Percentiles rank a stretch among this genome's conserved stretches.
phyloP scores from a whole-genome alignment of 129 eudicot genomes.

The Oenanthe sinensis region DNA sequence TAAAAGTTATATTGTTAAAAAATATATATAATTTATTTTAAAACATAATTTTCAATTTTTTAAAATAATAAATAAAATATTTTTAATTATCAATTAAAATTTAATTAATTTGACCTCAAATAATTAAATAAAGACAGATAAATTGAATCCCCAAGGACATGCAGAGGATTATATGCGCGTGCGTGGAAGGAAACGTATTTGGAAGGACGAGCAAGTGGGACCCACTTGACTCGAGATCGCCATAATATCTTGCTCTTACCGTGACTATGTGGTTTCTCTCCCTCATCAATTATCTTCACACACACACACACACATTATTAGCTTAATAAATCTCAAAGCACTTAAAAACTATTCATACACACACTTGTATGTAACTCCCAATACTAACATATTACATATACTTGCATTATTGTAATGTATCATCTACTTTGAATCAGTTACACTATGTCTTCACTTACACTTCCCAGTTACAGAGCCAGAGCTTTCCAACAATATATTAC shows the following conservation, averaged over 20 bases:
- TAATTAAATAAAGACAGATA: too few relatives aligned
- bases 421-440: not conserved
- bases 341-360: not conserved
- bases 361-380: not conserved
- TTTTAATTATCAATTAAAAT: too few relatives aligned
- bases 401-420: not conserved
- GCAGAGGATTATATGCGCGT: not conserved
- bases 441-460: constrained; percentile 27
- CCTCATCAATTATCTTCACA: constrained; percentile 1
- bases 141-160: too few relatives aligned
- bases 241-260: not conserved
- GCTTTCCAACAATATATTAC: constrained; percentile 1
- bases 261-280: constrained; percentile 15
- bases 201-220: constrained; percentile 10
- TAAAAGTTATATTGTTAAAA: too few relatives aligned
- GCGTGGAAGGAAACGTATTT: not conserved
- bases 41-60: too few relatives aligned
- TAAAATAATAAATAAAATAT: too few relatives aligned
- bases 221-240: constrained; percentile 17
- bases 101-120: too few relatives aligned
- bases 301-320: not conserved
- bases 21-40: too few relatives aligned
- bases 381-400: not conserved
- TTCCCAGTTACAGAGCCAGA: constrained; percentile 24
- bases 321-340: not conserved